Evolutionary conservation across 2,329 filamentous ascomycete genomes (phyloP).

Genomic region (Colletotrichum cordylinicola): DNA sequence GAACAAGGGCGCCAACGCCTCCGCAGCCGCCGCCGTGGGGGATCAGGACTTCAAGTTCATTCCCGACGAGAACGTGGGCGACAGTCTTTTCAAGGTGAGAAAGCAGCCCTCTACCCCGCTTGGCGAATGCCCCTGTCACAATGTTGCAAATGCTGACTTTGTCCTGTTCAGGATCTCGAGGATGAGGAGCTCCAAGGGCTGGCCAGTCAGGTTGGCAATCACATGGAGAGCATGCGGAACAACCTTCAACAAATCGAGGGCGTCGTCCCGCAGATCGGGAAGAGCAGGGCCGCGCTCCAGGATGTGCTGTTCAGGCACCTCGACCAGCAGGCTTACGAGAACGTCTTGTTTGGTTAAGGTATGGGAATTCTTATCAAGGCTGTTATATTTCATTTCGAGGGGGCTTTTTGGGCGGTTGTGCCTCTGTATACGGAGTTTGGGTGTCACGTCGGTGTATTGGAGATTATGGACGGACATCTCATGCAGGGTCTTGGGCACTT

Average conservation of each 20-base stretch:
- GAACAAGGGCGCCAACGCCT: conserved; percentile 7
- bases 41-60: conserved; percentile 24
- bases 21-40: not conserved
- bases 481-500: not conserved
- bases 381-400: not conserved
- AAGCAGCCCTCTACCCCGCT: not conserved
- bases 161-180: conserved; percentile 36
- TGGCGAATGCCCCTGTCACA: not conserved
- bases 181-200: conserved; percentile 51
- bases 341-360: conserved; percentile 48
- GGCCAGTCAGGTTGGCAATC: conserved; percentile 54
- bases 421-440: not conserved
- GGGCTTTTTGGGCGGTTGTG: not conserved
- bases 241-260: conserved; percentile 62
- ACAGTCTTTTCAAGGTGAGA: conserved; percentile 36
- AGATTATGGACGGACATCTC: not conserved
- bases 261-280: conserved; percentile 53
- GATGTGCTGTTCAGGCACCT: conserved; percentile 53
- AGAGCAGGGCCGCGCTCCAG: conserved; percentile 55
- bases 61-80: not conserved
- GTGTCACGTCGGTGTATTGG: not conserved
- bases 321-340: conserved; percentile 50
- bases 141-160: not conserved
- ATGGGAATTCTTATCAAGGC: no score
- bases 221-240: conserved; percentile 61